These are phyloP conservation scores for Mycena belliarum DNA, from an alignment of 768 basidiomycete species.

Conservation along the genomic window DNA sequence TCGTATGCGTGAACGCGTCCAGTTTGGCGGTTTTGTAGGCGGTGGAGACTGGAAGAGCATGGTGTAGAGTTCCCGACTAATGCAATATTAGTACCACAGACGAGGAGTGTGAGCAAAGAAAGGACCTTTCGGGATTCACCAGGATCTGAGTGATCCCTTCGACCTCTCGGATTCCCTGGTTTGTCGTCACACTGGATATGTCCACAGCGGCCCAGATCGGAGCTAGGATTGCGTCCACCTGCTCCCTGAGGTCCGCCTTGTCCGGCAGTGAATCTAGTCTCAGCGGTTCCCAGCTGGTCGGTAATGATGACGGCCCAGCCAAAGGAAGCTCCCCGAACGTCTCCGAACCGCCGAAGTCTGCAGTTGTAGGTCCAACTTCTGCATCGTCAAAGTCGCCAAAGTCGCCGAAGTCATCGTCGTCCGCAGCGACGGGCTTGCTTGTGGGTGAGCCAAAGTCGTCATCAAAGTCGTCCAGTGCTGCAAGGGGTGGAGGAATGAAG, in stretches of 20 bases:
- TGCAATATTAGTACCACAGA: conserved; percentile 19
- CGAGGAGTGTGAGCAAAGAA: conserved; percentile 9
- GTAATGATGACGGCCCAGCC: conserved; percentile 46
- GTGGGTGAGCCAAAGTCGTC: conserved; percentile 58
- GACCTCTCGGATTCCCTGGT: conserved; percentile 75
- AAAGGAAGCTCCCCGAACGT: conserved; percentile 40
- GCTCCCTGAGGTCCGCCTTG: conserved; percentile 53
- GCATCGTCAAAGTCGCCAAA: conserved; percentile 87
- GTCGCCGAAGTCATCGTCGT: conserved; percentile 82
- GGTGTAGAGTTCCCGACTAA: conserved; percentile 79
- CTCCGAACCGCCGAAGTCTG: conserved; percentile 38
- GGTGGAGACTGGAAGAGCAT: conserved; percentile 71
- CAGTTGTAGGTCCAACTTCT: conserved; percentile 31
- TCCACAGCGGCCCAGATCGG: conserved; percentile 64
- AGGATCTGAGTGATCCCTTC: conserved; percentile 83
- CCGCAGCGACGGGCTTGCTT: conserved; percentile 42
- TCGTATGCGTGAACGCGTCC: conserved; percentile 90
- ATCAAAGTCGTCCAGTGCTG: conserved; percentile 58
- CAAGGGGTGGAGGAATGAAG: conserved; percentile 21
- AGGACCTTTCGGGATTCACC: conserved; percentile 72
- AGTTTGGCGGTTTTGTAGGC: conserved; percentile 83
- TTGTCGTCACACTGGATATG: conserved; percentile 54
- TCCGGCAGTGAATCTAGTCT: conserved; percentile 66
- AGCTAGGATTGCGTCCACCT: conserved; percentile 64
- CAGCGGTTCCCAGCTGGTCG: conserved; percentile 59